Evolutionary conservation across 164 flowering plant species (phyloP).

Genomic region (Kingdonia uniflora): DNA sequence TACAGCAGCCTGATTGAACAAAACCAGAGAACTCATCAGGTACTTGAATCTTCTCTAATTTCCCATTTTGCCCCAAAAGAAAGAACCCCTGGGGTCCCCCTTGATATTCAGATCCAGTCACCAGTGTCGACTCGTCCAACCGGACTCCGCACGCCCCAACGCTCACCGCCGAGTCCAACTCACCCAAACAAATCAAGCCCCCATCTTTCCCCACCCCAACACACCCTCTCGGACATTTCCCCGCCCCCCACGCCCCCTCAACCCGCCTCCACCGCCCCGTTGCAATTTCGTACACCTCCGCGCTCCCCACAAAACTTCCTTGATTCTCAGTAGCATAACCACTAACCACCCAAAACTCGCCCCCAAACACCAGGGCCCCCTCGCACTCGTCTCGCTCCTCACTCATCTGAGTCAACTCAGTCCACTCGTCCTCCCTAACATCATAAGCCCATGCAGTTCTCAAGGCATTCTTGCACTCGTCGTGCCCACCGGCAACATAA

Average conservation of each 20-base stretch:
- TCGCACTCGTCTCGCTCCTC: slow-evolving; percentile 85
- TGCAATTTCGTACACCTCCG: slow-evolving; percentile 33
- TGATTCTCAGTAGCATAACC: slow-evolving; percentile 71
- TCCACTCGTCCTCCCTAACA: slow-evolving; percentile 53
- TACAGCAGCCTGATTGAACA: slow-evolving; percentile 31
- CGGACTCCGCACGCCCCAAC: slow-evolving; percentile 27
- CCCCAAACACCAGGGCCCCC: slow-evolving; percentile 42
- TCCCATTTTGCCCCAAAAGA: slow-evolving; percentile 23
- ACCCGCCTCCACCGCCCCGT: slow-evolving; percentile 46
- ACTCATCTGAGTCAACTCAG: slow-evolving; percentile 41
- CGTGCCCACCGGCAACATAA: slow-evolving; percentile 77
- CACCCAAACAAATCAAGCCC: slow-evolving; percentile 28
- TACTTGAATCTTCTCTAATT: slow-evolving; percentile 22
- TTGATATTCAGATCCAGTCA: slow-evolving; percentile 30
- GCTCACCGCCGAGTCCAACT: slow-evolving; percentile 20
- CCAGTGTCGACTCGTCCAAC: slow-evolving; percentile 16
- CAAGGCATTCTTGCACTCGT: slow-evolving; percentile 72
- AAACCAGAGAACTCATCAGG: slow-evolving; percentile 30
- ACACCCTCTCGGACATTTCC: slow-evolving; percentile 43
- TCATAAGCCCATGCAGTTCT: slow-evolving; percentile 49
- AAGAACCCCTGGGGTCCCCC: slow-evolving; percentile 35
- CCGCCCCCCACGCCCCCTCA: slow-evolving; percentile 41
- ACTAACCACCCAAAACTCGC: slow-evolving; percentile 77
- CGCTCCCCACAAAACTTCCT: slow-evolving; percentile 44
- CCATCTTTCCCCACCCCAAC: slow-evolving; percentile 38